Percentiles rank a stretch among this genome's conserved stretches.
Evolutionary conservation across 768 basidiomycete genomes (phyloP).

Genomic region (Boletus sp.): DNA sequence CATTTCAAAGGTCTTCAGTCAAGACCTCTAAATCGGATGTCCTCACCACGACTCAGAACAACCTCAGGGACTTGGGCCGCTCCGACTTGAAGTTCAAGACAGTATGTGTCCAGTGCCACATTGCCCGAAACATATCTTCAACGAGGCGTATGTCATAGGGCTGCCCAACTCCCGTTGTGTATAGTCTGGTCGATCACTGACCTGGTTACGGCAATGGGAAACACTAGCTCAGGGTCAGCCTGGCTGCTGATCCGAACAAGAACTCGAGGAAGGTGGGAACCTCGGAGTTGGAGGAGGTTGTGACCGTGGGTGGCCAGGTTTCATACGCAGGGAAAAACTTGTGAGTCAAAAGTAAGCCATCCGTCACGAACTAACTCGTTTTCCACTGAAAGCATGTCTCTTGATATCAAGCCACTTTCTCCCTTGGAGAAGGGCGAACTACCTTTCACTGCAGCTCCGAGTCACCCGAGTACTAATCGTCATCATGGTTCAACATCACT

Average conservation of each 20-base stretch:
- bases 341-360: neutral
- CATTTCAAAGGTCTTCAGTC: neutral
- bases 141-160: too few relatives aligned
- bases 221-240: neutral
- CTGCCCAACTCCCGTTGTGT: too few relatives aligned
- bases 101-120: too few relatives aligned
- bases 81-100: too few relatives aligned
- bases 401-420: slow-evolving; percentile 7
- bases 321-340: neutral
- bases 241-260: neutral
- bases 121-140: too few relatives aligned
- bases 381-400: slow-evolving; percentile 8
- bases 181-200: neutral
- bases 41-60: neutral
- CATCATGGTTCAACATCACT: neutral
- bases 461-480: neutral
- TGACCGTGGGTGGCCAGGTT: neutral
- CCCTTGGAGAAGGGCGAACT: slow-evolving; percentile 19
- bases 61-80: neutral
- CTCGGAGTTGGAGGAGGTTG: neutral
- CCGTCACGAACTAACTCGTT: neutral
- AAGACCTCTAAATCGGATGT: neutral
- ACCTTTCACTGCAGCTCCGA: slow-evolving; percentile 8
- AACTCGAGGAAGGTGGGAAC: neutral
- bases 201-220: neutral